phyloP scores from a whole-genome alignment of 2,329 filamentous ascomycete species.

The Nothophoma quercina region DNA sequence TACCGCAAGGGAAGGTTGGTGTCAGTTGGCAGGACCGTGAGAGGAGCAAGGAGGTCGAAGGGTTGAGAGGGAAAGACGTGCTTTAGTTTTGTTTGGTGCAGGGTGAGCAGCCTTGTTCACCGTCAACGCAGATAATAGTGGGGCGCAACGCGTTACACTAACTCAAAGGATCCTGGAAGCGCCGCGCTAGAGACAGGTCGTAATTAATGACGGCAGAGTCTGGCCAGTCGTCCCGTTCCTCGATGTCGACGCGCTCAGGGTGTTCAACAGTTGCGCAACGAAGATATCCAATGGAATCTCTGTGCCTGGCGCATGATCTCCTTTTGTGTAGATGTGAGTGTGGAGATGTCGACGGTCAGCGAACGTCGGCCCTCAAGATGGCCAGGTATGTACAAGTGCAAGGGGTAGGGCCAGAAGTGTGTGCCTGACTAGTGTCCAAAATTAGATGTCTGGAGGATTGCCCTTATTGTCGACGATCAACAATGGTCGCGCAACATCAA shows the following conservation, averaged over 20 bases:
- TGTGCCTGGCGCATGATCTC: conserved; percentile 8
- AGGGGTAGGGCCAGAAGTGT: conserved; percentile 9
- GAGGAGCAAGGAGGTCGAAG: conserved; percentile 36
- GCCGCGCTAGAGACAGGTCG: conserved; percentile 11
- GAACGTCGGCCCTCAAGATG: conserved; percentile 9
- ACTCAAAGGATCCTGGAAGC: conserved; percentile 10
- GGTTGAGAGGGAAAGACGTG: conserved; percentile 19
- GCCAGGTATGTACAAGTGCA: conserved; percentile 16
- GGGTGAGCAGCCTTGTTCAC: conserved; percentile 25
- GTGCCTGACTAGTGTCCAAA: conserved; percentile 18
- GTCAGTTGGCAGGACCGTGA: conserved; percentile 44
- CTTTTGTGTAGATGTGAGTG: conserved; percentile 3
- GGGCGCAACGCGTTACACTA: conserved; percentile 15
- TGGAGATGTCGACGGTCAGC: conserved; percentile 5
- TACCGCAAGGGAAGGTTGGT: conserved; percentile 49
- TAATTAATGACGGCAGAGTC: conserved; percentile 22
- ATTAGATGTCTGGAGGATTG: conserved; percentile 19
- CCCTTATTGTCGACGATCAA: conserved; percentile 12
- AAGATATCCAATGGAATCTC: conserved; percentile 11
- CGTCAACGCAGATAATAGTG: conserved; percentile 24
- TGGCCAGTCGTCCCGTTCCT: conserved; percentile 16
- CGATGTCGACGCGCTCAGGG: conserved; percentile 13
- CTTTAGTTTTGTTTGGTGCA: conserved; percentile 32
- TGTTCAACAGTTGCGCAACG: conserved; percentile 10
- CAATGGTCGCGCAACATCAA: conserved; percentile 9